Percentiles rank a stretch among this genome's conserved stretches.
Evolutionary conservation across 176 grass and related monocot genomes (phyloP).

Genomic region (Hordeum marinum): DNA sequence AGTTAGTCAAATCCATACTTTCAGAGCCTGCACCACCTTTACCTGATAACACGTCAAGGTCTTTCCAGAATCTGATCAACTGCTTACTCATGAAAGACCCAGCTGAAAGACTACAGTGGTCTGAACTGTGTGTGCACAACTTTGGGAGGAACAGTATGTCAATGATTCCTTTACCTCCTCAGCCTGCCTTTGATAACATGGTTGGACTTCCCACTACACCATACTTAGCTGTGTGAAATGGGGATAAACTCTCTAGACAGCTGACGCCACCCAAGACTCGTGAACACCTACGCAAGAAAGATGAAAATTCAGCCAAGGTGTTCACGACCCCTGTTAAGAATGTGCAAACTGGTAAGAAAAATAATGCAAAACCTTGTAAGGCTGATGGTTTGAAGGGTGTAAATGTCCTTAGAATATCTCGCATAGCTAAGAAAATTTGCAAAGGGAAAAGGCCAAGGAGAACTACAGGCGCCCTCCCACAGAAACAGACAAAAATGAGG

Average conservation of each 20-base stretch:
- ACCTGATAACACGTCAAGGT: conserved; percentile 73
- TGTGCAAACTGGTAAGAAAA: conserved; percentile 66
- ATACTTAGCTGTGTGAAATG: conserved; percentile 63
- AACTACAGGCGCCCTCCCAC: conserved; percentile 75
- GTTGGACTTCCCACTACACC: conserved; percentile 51
- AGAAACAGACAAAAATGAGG: conserved; percentile 53
- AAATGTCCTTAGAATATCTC: conserved; percentile 90
- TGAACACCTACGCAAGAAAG: conserved; percentile 46
- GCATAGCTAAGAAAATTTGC: conserved; percentile 95
- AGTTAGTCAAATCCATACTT: conserved; percentile 91
- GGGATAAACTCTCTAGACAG: conserved; percentile 61
- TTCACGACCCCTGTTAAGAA: conserved; percentile 61
- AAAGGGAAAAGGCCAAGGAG: conserved; percentile 83
- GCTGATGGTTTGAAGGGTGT: conserved; percentile 54
- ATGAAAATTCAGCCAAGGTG: conserved; percentile 66
- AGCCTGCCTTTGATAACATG: conserved; percentile 72
- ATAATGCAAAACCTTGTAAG: conserved; percentile 45
- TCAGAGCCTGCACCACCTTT: conserved; percentile 75
- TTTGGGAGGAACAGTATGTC: conserved; percentile 75
- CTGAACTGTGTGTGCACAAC: conserved; percentile 84
- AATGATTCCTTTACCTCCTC: conserved; percentile 57
- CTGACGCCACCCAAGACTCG: conserved; percentile 57
- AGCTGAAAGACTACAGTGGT: conserved; percentile 93
- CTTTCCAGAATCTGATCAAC: conserved; percentile 82
- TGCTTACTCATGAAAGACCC: conserved; percentile 90